Evolutionary conservation across 2,329 filamentous ascomycete species (phyloP).

Genomic region (Talaromyces sp.): DNA sequence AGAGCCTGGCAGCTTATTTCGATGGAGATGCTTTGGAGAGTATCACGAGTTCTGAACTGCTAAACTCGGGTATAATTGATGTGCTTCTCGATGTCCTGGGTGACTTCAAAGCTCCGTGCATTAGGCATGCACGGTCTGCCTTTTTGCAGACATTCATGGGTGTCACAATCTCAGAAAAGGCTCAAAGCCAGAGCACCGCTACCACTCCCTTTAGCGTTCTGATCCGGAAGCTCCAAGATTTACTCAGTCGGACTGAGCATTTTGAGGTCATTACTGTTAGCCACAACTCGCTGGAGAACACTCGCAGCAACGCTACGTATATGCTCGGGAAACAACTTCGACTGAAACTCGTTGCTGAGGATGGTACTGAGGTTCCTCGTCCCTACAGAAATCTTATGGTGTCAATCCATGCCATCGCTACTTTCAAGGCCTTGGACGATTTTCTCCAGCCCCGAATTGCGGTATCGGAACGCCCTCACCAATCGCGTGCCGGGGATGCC

Average conservation of each 20-base stretch:
- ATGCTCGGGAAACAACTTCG: slow-evolving; percentile 97
- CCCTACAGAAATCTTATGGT: slow-evolving; percentile 95
- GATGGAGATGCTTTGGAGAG: slow-evolving; percentile 86
- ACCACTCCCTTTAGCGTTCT: slow-evolving; percentile 86
- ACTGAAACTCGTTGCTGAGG: slow-evolving; percentile 84
- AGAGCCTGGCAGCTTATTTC: slow-evolving; percentile 78
- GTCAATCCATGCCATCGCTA: slow-evolving; percentile 96
- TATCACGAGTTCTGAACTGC: slow-evolving; percentile 91
- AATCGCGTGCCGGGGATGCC: slow-evolving; percentile 61
- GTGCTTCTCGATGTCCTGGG: slow-evolving; percentile 81
- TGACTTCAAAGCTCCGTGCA: slow-evolving; percentile 51
- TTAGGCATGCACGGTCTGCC: slow-evolving; percentile 68
- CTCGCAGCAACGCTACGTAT: slow-evolving; percentile 85
- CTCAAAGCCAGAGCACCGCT: slow-evolving; percentile 66
- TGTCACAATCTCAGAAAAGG: slow-evolving; percentile 61
- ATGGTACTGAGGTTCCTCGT: slow-evolving; percentile 81
- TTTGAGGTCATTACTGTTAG: slow-evolving; percentile 97
- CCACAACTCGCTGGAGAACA: slow-evolving; percentile 86
- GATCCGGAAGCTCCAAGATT: slow-evolving; percentile 90
- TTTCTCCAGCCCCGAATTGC: slow-evolving; percentile 90
- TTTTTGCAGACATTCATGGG: slow-evolving; percentile 95
- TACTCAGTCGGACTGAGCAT: slow-evolving; percentile 94
- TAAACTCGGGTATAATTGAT: slow-evolving; percentile 86
- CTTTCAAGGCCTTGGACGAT: slow-evolving; percentile 94
- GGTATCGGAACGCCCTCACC: slow-evolving; percentile 72